A percentile compares a stretch with the other conserved stretches of the same genome.
Evolutionary conservation across 257 asterid genomes (phyloP).

Genomic region (Gentiana dahurica): DNA sequence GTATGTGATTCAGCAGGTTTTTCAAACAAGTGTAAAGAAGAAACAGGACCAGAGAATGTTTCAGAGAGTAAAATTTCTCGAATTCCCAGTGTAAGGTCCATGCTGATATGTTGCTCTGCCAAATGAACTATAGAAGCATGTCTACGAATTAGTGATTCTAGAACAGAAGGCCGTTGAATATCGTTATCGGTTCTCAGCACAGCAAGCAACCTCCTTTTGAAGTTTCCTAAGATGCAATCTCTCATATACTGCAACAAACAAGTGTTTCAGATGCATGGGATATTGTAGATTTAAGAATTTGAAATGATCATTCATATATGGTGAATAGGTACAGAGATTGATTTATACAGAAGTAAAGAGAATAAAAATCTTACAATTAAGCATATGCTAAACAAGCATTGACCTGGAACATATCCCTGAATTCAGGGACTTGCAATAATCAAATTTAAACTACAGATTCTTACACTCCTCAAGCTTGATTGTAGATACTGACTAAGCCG

Average conservation of each 20-base stretch:
- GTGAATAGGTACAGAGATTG: too few relatives aligned
- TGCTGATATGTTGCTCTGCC: constrained; percentile 96
- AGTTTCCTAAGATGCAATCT: constrained; percentile 93
- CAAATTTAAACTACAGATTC: too few relatives aligned
- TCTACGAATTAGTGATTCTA: constrained; percentile 72
- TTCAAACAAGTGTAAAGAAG: constrained; percentile 90
- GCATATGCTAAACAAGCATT: too few relatives aligned
- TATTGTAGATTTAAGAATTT: too few relatives aligned
- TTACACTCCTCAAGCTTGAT: too few relatives aligned
- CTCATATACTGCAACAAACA: constrained; percentile 81
- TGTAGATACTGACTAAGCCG: too few relatives aligned
- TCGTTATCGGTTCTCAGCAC: constrained; percentile 91
- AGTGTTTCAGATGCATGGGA: not conserved
- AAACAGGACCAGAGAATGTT: constrained; percentile 90
- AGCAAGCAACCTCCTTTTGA: constrained; percentile 81
- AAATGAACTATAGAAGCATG: constrained; percentile 85
- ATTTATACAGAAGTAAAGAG: too few relatives aligned
- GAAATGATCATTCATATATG: too few relatives aligned
- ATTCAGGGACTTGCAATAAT: too few relatives aligned
- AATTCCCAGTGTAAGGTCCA: constrained; percentile 96
- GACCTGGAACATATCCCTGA: too few relatives aligned
- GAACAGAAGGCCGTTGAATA: constrained; percentile 89
- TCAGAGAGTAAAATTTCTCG: constrained; percentile 89
- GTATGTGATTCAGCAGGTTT: constrained; percentile 69
- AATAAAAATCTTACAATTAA: too few relatives aligned